A percentile compares a stretch with the other conserved stretches of the same genome.
phyloP scores from a whole-genome alignment of 495 filamentous ascomycete species.

The Hypoxylon lienhwacheense region DNA sequence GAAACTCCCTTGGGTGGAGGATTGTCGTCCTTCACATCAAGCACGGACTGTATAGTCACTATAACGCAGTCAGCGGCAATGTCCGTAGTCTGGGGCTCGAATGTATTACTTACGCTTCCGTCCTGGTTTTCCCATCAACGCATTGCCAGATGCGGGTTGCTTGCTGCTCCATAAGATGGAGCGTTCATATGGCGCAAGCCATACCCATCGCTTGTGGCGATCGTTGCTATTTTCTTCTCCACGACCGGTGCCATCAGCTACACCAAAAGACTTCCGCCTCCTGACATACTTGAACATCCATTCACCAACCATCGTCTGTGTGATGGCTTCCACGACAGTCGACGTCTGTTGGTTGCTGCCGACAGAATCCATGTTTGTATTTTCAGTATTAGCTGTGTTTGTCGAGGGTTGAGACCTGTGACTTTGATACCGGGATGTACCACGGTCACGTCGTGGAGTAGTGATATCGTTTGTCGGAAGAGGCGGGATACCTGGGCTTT shows the following conservation, averaged over 20 bases:
- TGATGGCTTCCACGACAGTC: slow-evolving; percentile 95
- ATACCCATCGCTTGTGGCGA: slow-evolving; percentile 96
- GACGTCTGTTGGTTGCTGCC: slow-evolving; percentile 66
- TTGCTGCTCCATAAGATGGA: slow-evolving; percentile 98
- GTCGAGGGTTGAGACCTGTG: slow-evolving; percentile 57
- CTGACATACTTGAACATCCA: slow-evolving; percentile 99
- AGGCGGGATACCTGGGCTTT: slow-evolving; percentile 73
- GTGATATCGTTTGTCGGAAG: slow-evolving; percentile 74
- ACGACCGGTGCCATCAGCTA: slow-evolving; percentile 62
- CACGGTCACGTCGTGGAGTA: slow-evolving; percentile 52
- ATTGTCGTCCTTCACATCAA: slow-evolving; percentile 95
- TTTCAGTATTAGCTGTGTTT: slow-evolving; percentile 57
- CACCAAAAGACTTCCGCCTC: slow-evolving; percentile 87
- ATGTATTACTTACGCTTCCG: slow-evolving; percentile 85
- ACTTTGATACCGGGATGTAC: slow-evolving; percentile 41
- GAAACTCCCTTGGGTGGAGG: slow-evolving; percentile 73
- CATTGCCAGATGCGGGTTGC: slow-evolving; percentile 84
- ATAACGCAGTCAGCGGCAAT: slow-evolving; percentile 14
- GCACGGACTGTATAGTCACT: slow-evolving; percentile 94
- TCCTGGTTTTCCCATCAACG: slow-evolving; percentile 91
- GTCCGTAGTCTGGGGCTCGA: not conserved
- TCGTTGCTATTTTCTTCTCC: slow-evolving; percentile 64
- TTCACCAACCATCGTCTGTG: slow-evolving; percentile 97
- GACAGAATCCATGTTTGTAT: slow-evolving; percentile 55
- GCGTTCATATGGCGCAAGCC: slow-evolving; percentile 94